A percentile compares a stretch with the other conserved stretches of the same genome.
These are phyloP conservation scores for Murraya paniculata DNA, from an alignment of 345 rosid species.

Conservation along the genomic window DNA sequence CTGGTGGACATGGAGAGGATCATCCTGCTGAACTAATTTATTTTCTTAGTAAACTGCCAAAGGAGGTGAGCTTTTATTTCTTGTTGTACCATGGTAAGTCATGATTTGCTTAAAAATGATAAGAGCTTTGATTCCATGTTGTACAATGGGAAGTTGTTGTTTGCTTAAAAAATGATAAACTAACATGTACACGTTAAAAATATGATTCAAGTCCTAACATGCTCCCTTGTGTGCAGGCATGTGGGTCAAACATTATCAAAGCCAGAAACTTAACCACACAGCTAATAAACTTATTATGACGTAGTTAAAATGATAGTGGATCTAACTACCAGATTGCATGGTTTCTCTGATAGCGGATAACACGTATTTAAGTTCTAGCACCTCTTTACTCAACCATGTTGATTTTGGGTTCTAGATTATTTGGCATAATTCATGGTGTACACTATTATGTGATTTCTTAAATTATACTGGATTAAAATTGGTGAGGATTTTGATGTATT, in stretches of 20 bases:
- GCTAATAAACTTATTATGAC: neutral
- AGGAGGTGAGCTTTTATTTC: slow-evolving; percentile 45
- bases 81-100: neutral
- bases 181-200: neutral
- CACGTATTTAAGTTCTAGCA: no score
- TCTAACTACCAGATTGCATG: no score
- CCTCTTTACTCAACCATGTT: no score
- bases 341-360: no score
- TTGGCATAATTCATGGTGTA: neutral
- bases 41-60: slow-evolving; percentile 60
- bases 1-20: slow-evolving; percentile 86
- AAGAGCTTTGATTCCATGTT: slow-evolving; percentile 1
- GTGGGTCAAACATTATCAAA: neutral
- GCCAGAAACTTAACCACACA: neutral
- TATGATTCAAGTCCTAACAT: neutral
- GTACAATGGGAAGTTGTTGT: neutral
- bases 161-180: neutral
- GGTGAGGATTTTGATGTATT: neutral
- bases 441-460: neutral
- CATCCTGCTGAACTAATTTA: slow-evolving; percentile 86
- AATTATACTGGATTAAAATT: neutral
- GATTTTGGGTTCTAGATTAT: no score
- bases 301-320: no score
- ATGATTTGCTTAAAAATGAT: neutral
- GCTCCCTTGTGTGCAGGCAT: neutral